These are phyloP conservation scores for Zymoseptoria tritici DNA, from an alignment of 2,329 filamentous ascomycete species.

Conservation along the genomic window DNA sequence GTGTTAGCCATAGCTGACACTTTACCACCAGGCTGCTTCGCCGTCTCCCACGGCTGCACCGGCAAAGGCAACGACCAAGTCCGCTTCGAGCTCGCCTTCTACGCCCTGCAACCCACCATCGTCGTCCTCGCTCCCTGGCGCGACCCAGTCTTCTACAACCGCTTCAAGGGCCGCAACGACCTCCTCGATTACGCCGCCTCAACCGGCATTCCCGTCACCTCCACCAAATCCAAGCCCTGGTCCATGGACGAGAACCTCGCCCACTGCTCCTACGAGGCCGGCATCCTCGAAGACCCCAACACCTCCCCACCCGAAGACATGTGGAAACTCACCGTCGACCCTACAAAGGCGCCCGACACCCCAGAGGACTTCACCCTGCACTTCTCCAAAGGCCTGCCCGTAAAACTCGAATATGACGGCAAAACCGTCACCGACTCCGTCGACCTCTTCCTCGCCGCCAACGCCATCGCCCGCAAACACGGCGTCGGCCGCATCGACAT, in stretches of 20 bases:
- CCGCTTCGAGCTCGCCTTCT: constrained; percentile 57
- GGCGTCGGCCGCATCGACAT: constrained; percentile 78
- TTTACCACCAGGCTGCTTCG: constrained; percentile 33
- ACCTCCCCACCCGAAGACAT: constrained; percentile 65
- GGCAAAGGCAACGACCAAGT: constrained; percentile 61
- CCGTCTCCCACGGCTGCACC: constrained; percentile 48
- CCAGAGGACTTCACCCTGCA: constrained; percentile 63
- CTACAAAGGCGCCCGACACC: constrained; percentile 60
- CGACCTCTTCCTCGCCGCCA: constrained; percentile 64
- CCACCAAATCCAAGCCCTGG: constrained; percentile 66
- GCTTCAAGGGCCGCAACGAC: constrained; percentile 64
- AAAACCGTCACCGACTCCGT: constrained; percentile 61
- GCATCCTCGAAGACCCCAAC: constrained; percentile 60
- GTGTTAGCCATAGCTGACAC: background rate
- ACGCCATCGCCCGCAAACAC: constrained; percentile 62
- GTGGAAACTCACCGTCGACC: constrained; percentile 67
- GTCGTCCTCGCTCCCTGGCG: constrained; percentile 72
- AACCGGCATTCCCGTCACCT: constrained; percentile 63
- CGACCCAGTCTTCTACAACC: constrained; percentile 60
- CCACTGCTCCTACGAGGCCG: constrained; percentile 74
- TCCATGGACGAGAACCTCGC: constrained; percentile 63
- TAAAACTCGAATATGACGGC: constrained; percentile 54
- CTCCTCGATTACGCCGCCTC: constrained; percentile 63
- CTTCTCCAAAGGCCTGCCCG: constrained; percentile 69
- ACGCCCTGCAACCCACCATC: constrained; percentile 56